phyloP scores from a whole-genome alignment of 768 basidiomycete genomes.

The Termitomyces sp. region DNA sequence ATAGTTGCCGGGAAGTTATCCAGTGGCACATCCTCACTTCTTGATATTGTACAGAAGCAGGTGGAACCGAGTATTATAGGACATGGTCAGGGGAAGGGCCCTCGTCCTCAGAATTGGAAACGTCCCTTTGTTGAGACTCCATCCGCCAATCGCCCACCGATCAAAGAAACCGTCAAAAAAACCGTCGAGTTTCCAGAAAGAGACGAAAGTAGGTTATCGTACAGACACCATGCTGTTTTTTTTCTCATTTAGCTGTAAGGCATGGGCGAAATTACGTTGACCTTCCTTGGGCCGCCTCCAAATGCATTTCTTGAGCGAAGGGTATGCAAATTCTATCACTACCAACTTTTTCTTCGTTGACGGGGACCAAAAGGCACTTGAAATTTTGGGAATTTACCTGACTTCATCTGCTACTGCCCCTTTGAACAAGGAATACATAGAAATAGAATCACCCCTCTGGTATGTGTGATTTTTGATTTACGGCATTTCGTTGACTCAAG shows the following conservation, averaged over 20 bases:
- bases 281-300: conserved; percentile 73
- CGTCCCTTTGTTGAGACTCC: conserved; percentile 90
- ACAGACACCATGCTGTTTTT: not conserved
- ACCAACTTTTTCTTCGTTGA: not conserved
- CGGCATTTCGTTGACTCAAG: conserved; percentile 1
- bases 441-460: conserved; percentile 89
- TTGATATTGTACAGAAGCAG: conserved; percentile 75
- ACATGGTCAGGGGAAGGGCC: conserved; percentile 69
- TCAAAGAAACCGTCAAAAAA: conserved; percentile 49
- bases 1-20: conserved; percentile 87
- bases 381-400: conserved; percentile 82
- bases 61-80: conserved; percentile 79
- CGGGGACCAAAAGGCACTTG: conserved; percentile 54
- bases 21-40: conserved; percentile 66
- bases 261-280: conserved; percentile 79
- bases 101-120: conserved; percentile 79
- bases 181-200: conserved; percentile 92
- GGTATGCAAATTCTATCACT: conserved; percentile 27
- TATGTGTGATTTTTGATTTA: conserved; percentile 24
- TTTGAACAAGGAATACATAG: conserved; percentile 87
- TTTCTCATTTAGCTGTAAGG: conserved; percentile 21
- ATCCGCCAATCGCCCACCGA: conserved; percentile 56
- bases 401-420: conserved; percentile 81
- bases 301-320: conserved; percentile 69
- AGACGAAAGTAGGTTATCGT: conserved; percentile 65